Evolutionary conservation across 352 stramenopile species (phyloP).

Genomic region (Phytophthora vignae): DNA sequence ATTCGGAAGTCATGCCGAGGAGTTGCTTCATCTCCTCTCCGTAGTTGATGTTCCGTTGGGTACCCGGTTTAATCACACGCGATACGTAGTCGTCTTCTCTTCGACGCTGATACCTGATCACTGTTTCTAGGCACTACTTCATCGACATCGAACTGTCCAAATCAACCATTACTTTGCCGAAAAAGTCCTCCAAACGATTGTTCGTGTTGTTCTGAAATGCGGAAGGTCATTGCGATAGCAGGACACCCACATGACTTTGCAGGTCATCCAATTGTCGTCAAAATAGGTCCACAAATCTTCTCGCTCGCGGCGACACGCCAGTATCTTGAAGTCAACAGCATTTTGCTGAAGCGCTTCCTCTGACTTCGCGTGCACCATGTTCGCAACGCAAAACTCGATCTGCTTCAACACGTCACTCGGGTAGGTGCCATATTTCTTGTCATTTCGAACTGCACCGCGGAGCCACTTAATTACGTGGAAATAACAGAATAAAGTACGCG

Average conservation of each 20-base stretch:
- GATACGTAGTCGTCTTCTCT: not conserved
- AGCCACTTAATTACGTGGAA: not conserved
- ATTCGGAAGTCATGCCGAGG: not conserved
- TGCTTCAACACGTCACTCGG: too few species aligned
- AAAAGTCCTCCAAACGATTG: conserved; percentile 8
- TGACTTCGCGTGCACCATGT: not conserved
- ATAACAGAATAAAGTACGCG: not conserved
- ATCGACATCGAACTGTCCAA: conserved; percentile 10
- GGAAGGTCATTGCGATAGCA: not conserved
- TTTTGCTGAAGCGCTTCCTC: not conserved
- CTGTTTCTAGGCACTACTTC: not conserved
- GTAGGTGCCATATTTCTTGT: not conserved
- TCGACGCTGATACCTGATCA: not conserved
- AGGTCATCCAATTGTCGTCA: not conserved
- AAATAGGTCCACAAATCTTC: conserved; percentile 4
- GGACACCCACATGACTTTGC: conserved; percentile 2
- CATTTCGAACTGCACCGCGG: not conserved
- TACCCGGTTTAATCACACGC: not conserved
- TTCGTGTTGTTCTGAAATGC: conserved; percentile 6
- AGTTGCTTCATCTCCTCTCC: not conserved
- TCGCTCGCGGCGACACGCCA: not conserved
- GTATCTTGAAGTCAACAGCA: not conserved
- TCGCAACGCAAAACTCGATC: too few species aligned
- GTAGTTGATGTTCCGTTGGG: not conserved
- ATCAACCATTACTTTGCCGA: conserved; percentile 5